phyloP scores from a whole-genome alignment of 495 filamentous ascomycete species.

The Neurospora sp. region DNA sequence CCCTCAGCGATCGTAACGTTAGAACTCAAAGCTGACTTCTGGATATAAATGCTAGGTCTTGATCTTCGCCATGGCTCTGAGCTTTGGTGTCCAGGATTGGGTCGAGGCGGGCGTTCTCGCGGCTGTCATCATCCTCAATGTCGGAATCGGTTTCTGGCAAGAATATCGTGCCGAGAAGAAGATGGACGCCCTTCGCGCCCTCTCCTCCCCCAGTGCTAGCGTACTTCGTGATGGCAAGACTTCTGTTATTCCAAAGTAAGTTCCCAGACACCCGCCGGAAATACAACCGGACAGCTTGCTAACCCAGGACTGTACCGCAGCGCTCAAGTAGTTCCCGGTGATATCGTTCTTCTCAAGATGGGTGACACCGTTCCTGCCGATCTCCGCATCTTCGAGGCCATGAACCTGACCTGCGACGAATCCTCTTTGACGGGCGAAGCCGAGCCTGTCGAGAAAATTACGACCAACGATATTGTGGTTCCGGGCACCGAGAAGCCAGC shows the following conservation, averaged over 20 bases:
- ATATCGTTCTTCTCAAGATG: slow-evolving; percentile 69
- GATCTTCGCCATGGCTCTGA: slow-evolving; percentile 73
- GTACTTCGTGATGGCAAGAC: slow-evolving; percentile 64
- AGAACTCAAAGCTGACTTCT: neutral
- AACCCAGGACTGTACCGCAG: slow-evolving; percentile 26
- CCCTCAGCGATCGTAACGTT: slow-evolving; percentile 1
- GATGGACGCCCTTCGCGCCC: slow-evolving; percentile 66
- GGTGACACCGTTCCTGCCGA: slow-evolving; percentile 80
- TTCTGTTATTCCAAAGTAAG: slow-evolving; percentile 50
- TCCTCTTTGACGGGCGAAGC: slow-evolving; percentile 59
- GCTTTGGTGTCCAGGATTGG: slow-evolving; percentile 68
- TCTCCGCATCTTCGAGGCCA: slow-evolving; percentile 60
- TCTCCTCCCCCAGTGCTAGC: slow-evolving; percentile 70
- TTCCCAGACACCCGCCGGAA: neutral
- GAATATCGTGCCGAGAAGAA: slow-evolving; percentile 81
- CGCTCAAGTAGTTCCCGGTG: slow-evolving; percentile 69
- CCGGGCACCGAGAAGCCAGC: slow-evolving; percentile 21
- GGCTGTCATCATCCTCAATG: slow-evolving; percentile 72
- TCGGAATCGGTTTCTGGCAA: slow-evolving; percentile 68
- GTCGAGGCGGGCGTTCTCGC: slow-evolving; percentile 78
- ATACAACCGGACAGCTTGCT: neutral
- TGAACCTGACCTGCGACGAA: slow-evolving; percentile 50
- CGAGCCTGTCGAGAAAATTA: slow-evolving; percentile 29
- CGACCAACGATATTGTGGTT: slow-evolving; percentile 21
- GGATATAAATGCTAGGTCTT: slow-evolving; percentile 46